Evolutionary conservation across 768 basidiomycete species (phyloP).

Genomic region (Paxillus rubicundulus): DNA sequence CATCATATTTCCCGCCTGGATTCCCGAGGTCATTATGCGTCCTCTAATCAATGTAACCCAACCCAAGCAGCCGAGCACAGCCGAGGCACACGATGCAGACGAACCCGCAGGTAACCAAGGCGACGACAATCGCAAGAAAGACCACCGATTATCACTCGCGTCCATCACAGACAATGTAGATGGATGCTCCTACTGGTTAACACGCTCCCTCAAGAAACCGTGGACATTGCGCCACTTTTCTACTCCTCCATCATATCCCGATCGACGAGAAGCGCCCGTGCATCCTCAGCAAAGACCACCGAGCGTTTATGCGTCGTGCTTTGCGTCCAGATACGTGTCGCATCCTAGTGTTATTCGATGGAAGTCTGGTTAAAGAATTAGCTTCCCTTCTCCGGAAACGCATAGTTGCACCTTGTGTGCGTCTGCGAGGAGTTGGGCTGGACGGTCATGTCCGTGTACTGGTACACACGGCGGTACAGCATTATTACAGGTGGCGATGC

Average conservation of each 20-base stretch:
- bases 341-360: slow-evolving; percentile 7
- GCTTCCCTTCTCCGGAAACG: neutral
- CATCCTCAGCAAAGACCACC: neutral
- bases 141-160: neutral
- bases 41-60: neutral
- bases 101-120: neutral
- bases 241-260: neutral
- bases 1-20: neutral
- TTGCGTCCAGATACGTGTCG: neutral
- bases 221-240: neutral
- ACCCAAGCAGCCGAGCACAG: neutral
- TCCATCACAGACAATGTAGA: neutral
- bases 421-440: neutral
- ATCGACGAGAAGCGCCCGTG: neutral
- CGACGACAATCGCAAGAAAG: neutral
- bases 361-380: neutral
- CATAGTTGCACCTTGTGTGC: neutral
- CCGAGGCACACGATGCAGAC: too few relatives aligned
- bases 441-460: too few relatives aligned
- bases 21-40: neutral
- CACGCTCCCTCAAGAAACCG: slow-evolving; percentile 1
- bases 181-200: slow-evolving; percentile 2
- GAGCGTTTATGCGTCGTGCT: neutral
- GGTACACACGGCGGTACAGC: too few relatives aligned
- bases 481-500: neutral